Evolutionary conservation across 441 rosid genomes (phyloP).

Genomic region (Dalechampia spathulata): DNA sequence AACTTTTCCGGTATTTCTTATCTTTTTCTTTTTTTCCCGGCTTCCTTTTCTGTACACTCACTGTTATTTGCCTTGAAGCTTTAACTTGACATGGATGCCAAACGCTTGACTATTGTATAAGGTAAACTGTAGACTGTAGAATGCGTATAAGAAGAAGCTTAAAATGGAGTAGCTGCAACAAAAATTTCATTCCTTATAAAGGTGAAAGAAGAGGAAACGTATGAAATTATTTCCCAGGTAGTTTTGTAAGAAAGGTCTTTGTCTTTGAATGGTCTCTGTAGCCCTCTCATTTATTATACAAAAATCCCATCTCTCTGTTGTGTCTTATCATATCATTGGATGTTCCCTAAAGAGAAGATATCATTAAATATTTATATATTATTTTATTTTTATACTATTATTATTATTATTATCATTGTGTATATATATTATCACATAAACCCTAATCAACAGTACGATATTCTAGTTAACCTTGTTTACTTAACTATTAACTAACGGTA

Average conservation of each 20-base stretch:
- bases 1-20: neutral
- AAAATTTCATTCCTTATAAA: slow-evolving; percentile 4
- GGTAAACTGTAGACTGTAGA: neutral
- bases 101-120: neutral
- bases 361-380: slow-evolving; percentile 15
- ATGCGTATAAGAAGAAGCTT: neutral
- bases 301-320: neutral
- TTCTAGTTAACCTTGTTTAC: too few relatives aligned
- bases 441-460: too few relatives aligned
- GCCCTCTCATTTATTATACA: neutral
- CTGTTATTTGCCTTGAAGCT: neutral
- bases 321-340: slow-evolving; percentile 19
- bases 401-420: too few relatives aligned
- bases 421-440: too few relatives aligned
- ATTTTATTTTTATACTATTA: too few relatives aligned
- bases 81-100: neutral
- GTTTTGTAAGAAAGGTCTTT: slow-evolving; percentile 1
- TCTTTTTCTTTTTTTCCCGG: neutral
- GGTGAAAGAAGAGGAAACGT: neutral
- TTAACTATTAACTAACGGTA: too few relatives aligned
- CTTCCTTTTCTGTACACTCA: slow-evolving; percentile 11
- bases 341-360: slow-evolving; percentile 27
- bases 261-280: slow-evolving; percentile 5
- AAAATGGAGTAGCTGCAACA: slow-evolving; percentile 13
- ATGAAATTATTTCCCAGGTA: neutral